Percentiles rank a stretch among this genome's conserved stretches.
phyloP scores from a whole-genome alignment of 768 basidiomycete species.

The Macrolepiota dolichaula region DNA sequence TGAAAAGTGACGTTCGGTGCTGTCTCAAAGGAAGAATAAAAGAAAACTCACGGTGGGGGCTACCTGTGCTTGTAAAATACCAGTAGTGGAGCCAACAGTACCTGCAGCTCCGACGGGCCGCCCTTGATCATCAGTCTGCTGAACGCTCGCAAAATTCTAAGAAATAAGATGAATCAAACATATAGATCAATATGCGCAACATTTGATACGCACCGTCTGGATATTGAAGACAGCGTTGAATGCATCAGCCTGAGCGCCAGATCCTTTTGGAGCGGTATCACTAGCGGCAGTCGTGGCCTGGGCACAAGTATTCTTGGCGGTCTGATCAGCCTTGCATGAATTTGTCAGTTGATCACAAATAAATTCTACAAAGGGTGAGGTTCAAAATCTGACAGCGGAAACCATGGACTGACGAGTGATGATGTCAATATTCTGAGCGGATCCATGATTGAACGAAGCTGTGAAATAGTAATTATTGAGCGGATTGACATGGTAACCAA shows the following conservation, averaged over 20 bases:
- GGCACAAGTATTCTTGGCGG: constrained; percentile 47
- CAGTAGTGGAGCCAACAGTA: background rate
- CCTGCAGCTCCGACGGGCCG: constrained; percentile 24
- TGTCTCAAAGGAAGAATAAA: background rate
- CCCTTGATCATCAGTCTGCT: constrained; percentile 44
- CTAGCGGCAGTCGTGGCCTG: constrained; percentile 38
- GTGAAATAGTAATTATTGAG: background rate
- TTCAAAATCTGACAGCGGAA: background rate
- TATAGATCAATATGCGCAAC: background rate
- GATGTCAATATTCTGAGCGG: constrained; percentile 57
- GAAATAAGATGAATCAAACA: background rate
- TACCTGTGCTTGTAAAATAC: background rate
- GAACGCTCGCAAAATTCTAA: constrained; percentile 44
- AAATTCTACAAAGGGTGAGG: constrained; percentile 24
- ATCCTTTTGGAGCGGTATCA: constrained; percentile 31
- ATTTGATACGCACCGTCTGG: constrained; percentile 33
- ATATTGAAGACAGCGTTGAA: constrained; percentile 61
- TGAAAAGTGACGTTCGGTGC: background rate
- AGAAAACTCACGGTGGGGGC: background rate
- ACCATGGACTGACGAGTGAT: constrained; percentile 40
- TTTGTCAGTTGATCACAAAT: constrained; percentile 56
- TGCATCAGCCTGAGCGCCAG: constrained; percentile 56
- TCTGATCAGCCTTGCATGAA: constrained; percentile 50
- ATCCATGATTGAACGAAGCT: constrained; percentile 54
- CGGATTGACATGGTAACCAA: background rate